Evolutionary conservation across 345 rosid species (phyloP), one percentile per base, ranked within the genome.

Genomic region (Rhodamnia rubescens): DNA sequence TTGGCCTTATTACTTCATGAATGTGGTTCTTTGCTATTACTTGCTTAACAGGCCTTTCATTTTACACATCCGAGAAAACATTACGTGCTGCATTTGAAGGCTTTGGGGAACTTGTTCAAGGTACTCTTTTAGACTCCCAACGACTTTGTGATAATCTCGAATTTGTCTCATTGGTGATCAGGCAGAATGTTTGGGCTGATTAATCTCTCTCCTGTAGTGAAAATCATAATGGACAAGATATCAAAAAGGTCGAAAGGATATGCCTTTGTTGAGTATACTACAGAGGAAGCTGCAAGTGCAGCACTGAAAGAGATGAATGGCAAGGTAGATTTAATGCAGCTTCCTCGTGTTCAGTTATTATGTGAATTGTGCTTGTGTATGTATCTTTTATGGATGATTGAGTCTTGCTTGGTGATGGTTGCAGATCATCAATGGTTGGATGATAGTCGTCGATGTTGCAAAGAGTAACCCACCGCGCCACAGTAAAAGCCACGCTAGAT

Each of bases 381-480:
- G 8, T 44, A 69, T 69, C 18, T 32, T 64, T 21, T 7, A 14
- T 2, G 21, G 40, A 61, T 61, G 74, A 29, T 29, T 2, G 18
- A 69, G 78, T 18, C 13, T 32, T 8, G 47, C 59, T 81, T 54
- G n/a, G 84, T n/a, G n/a, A 15, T 85, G 61, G 64, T 81, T 56
- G 87, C 93, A 97, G 98, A 97, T 97, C 91, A 97, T 97, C 32
- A 97, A 97, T 84, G 99, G 99, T 52, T 97, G 99, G 99, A 93
- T 97, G 99, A 97, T 97, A 86, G 95, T 95, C 55, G 98, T 97
- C 44, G 98, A 97, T 89, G 98, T 95, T 75, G 99, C 96, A 83
- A 95, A 93, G 91, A 88, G 82, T 50, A 94, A 81, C 85, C 93
- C 94, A 8, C 90, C 89, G 44, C 93, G 86, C 61, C 89, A 89